Percentiles rank a stretch among this genome's conserved stretches.
Conservation (phyloP, 176 grass and related monocot genomes). For the Musa schizocarpa region DNA sequence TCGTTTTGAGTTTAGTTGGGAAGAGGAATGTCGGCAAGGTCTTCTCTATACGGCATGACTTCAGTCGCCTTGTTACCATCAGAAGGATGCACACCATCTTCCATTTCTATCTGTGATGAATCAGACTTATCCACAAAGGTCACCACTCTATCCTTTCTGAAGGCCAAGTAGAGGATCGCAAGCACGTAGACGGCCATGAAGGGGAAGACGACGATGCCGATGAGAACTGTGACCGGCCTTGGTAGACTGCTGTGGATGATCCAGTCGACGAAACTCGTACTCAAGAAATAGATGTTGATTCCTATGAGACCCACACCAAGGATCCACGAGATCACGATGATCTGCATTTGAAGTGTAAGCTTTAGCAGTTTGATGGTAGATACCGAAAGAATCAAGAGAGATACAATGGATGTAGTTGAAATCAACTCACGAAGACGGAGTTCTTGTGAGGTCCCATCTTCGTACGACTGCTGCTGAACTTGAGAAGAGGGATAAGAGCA, state of each 20-base stretch:
- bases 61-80: neutral
- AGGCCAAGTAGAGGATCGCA: conserved; percentile 41
- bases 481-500: conserved; percentile 83
- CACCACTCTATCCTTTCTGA: conserved; percentile 38
- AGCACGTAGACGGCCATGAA: conserved; percentile 47
- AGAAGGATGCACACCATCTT: conserved; percentile 33
- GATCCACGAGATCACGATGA: conserved; percentile 50
- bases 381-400: neutral
- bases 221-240: conserved; percentile 34
- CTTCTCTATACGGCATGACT: conserved; percentile 53
- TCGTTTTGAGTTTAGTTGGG: conserved; percentile 19
- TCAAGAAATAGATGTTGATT: conserved; percentile 78
- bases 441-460: conserved; percentile 92
- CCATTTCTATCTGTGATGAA: conserved; percentile 17
- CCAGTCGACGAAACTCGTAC: conserved; percentile 52
- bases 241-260: conserved; percentile 51
- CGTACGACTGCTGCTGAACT: conserved; percentile 65
- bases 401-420: neutral
- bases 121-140: conserved; percentile 41
- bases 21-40: conserved; percentile 63
- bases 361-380: neutral
- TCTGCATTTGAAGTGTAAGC: conserved; percentile 18
- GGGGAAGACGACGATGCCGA: conserved; percentile 43
- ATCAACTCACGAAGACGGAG: conserved; percentile 57
- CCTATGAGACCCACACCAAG: conserved; percentile 46